phyloP scores from a whole-genome alignment of 2,329 filamentous ascomycete genomes.

The Thielaviopsis musarum region DNA sequence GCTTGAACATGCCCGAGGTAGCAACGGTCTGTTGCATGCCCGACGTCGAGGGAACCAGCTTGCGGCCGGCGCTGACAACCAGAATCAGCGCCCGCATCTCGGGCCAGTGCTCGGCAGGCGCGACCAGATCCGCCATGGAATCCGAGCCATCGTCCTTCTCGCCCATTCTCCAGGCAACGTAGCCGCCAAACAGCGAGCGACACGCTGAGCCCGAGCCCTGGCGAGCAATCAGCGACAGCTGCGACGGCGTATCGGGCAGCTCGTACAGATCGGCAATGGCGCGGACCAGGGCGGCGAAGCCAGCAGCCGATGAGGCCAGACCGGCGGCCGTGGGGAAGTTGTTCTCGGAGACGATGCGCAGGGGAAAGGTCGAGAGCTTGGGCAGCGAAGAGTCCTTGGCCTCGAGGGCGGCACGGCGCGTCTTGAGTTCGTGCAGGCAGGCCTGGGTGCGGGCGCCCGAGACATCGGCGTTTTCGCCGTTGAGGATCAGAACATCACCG shows the following conservation, averaged over 20 bases:
- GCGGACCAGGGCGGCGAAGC: slow-evolving; percentile 56
- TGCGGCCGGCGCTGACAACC: slow-evolving; percentile 85
- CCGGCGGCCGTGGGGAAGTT: slow-evolving; percentile 98
- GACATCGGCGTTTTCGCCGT: slow-evolving; percentile 68
- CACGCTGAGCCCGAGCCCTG: slow-evolving; percentile 94
- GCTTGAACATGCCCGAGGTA: slow-evolving; percentile 74
- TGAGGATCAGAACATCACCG: slow-evolving; percentile 62
- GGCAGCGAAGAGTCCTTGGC: slow-evolving; percentile 55
- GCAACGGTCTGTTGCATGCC: slow-evolving; percentile 96
- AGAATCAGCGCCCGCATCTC: slow-evolving; percentile 85
- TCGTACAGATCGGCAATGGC: slow-evolving; percentile 86
- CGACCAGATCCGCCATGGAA: slow-evolving; percentile 75
- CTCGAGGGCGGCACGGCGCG: slow-evolving; percentile 63
- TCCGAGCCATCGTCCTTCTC: slow-evolving; percentile 61
- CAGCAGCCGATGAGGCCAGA: slow-evolving; percentile 55
- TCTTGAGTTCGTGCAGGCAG: slow-evolving; percentile 73
- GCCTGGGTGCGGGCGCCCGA: slow-evolving; percentile 82
- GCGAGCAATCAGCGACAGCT: slow-evolving; percentile 75
- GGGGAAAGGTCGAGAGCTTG: slow-evolving; percentile 57
- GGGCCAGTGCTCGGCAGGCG: slow-evolving; percentile 82
- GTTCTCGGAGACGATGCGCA: slow-evolving; percentile 87
- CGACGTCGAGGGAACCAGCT: slow-evolving; percentile 79
- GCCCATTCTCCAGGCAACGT: slow-evolving; percentile 87
- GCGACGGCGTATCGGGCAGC: slow-evolving; percentile 61
- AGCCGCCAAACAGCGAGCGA: slow-evolving; percentile 82